Evolutionary conservation across 352 stramenopile genomes (phyloP), one percentile per base, ranked within the genome.

Genomic region (Pseudoperonospora humuli): DNA sequence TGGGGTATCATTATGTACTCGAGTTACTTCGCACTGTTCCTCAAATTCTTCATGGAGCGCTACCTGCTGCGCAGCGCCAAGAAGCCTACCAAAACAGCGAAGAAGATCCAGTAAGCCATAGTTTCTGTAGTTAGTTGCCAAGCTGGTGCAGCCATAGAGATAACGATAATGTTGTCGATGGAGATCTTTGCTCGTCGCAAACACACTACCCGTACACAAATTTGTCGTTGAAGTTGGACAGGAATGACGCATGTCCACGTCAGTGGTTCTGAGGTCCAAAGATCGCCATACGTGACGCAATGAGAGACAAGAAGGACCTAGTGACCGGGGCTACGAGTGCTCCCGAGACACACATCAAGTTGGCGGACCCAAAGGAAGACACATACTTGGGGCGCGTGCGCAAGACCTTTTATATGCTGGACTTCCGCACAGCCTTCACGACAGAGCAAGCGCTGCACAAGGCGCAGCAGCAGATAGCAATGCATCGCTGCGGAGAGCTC

Each of bases 1-100:
- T 89, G 81, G 60, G 88, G 79, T 14, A 77, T 90, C 44, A 73
- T 96, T 59, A 97, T 97, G 86, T 97, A 97, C 76, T 92, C 70
- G 52, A 95, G 80, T 57, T 97, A 97, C 67, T 89, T 97, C 36
- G 83, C 83, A 28, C 78, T 97, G 26, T 97, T 97, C 64, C 57
- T 93, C 48, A 90, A 95, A 60, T 96, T 97, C 57, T 91, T 91
- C 52, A 55, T 96, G 49, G 75, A 93, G 59, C 78, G 87, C 37
- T 96, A 93, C 66, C 70, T 84, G 54, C 67, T 87, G 36, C 59
- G 51, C 27, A 47, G 51, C 13, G 45, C 57, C 36, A 84, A 78
- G 57, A 70, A 66, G 40, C 10, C 46, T 27, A 29, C 23, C 14
- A 27, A 29, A 40, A 32, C 21, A 56, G 54, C 61, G 32, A 69